phyloP scores from a whole-genome alignment of 257 asterid genomes.

The Nicotiana tomentosiformis region DNA sequence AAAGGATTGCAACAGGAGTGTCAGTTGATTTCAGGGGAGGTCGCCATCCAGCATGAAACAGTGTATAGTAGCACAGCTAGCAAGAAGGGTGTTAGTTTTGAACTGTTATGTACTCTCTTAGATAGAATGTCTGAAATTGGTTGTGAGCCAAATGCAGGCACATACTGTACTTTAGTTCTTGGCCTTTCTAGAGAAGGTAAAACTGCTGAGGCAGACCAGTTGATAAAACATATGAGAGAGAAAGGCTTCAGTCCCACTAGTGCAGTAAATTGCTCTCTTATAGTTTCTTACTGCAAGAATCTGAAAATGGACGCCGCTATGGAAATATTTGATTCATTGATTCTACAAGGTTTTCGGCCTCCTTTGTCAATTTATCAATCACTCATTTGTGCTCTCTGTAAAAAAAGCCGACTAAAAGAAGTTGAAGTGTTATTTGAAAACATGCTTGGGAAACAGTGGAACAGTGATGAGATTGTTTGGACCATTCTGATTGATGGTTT shows the following conservation, averaged over 20 bases:
- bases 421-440: conserved; percentile 56
- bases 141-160: conserved; percentile 49
- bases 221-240: conserved; percentile 61
- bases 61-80: conserved; percentile 25
- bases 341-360: conserved; percentile 38
- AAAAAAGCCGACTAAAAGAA: conserved; percentile 37
- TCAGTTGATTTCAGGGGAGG: conserved; percentile 32
- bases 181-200: conserved; percentile 62
- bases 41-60: conserved; percentile 32
- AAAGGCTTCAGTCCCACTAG: conserved; percentile 62
- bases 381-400: conserved; percentile 52
- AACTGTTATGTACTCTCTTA: conserved; percentile 36
- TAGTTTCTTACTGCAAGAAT: conserved; percentile 65
- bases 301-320: conserved; percentile 54
- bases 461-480: conserved; percentile 86
- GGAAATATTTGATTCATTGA: conserved; percentile 42
- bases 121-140: conserved; percentile 63
- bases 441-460: conserved; percentile 67
- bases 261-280: conserved; percentile 57
- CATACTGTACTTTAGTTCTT: conserved; percentile 49
- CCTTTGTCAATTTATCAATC: conserved; percentile 50
- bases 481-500: conserved; percentile 77
- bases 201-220: conserved; percentile 61
- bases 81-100: conserved; percentile 33
- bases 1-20: conserved; percentile 60